Percentiles rank a stretch among this genome's conserved stretches.
These are phyloP conservation scores for Mrakia hoshinonis DNA, from an alignment of 768 basidiomycete genomes.

Conservation along the genomic window DNA sequence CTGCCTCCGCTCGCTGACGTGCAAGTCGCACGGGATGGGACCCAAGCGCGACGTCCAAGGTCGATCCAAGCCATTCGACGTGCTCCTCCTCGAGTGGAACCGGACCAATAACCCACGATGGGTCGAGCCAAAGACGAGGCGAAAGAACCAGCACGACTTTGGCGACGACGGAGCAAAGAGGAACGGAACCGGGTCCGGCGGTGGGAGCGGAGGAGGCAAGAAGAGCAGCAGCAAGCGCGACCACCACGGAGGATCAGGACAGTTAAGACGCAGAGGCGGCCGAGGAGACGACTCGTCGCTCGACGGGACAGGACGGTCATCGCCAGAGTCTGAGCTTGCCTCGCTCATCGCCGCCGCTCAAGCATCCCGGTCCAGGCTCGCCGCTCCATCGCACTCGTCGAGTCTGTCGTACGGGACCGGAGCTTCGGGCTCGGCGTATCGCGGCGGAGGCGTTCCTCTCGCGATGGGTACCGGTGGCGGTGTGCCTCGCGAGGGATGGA, in stretches of 20 bases:
- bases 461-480: not conserved
- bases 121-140: constrained; percentile 18
- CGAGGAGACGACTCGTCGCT: not conserved
- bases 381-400: constrained; percentile 1
- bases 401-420: not conserved
- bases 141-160: not conserved
- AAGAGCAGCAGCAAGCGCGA: not conserved
- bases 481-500: constrained; percentile 3
- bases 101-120: constrained; percentile 38
- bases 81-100: constrained; percentile 76
- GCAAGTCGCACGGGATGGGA: constrained; percentile 96
- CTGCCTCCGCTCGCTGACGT: constrained; percentile 89
- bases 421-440: not conserved
- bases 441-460: not conserved
- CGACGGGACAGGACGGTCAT: not conserved
- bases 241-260: not conserved
- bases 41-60: constrained; percentile 86
- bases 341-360: constrained; percentile 10
- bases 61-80: constrained; percentile 73
- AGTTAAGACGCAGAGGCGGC: not conserved
- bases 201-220: not conserved
- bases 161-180: not conserved
- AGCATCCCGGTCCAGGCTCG: constrained; percentile 8
- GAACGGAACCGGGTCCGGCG: not conserved
- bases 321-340: constrained; percentile 12